Conservation (phyloP, 2,329 filamentous ascomycete genomes). For the Paradendryphiella salina region DNA sequence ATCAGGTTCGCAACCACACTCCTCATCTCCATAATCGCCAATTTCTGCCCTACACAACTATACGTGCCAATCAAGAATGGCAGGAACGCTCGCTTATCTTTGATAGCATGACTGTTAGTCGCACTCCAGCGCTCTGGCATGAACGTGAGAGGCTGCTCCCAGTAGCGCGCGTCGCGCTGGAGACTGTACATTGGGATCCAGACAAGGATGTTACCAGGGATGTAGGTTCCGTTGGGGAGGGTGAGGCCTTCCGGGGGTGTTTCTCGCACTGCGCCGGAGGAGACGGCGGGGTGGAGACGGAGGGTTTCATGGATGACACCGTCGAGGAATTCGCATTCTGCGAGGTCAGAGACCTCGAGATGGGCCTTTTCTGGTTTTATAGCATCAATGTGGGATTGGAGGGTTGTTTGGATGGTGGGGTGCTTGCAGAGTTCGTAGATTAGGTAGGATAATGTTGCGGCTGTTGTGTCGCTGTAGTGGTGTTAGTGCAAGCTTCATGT, state of each 20-base stretch:
- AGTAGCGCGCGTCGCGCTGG: constrained; percentile 38
- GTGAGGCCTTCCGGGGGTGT: constrained; percentile 41
- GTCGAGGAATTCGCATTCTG: constrained; percentile 34
- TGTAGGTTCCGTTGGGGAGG: constrained; percentile 34
- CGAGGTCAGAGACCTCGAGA: constrained; percentile 33
- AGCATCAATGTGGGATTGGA: constrained; percentile 27
- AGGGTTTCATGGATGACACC: constrained; percentile 40
- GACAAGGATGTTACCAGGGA: constrained; percentile 36
- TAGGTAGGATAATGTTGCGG: constrained; percentile 36
- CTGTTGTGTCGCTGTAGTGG: constrained; percentile 32
- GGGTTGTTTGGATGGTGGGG: constrained; percentile 24
- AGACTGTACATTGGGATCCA: constrained; percentile 39
- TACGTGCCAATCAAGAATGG: constrained; percentile 69
- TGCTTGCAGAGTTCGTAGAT: constrained; percentile 38
- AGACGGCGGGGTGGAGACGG: constrained; percentile 38
- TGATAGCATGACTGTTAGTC: constrained; percentile 25
- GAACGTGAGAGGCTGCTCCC: constrained; percentile 28
- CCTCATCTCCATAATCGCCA: constrained; percentile 68
- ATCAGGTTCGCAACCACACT: constrained; percentile 63
- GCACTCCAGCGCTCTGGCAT: constrained; percentile 40
- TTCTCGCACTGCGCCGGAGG: constrained; percentile 39
- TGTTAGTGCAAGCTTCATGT: background rate
- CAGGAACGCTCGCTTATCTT: constrained; percentile 63
- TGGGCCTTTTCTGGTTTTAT: constrained; percentile 22
- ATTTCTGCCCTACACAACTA: constrained; percentile 70